Percentiles rank a stretch among this genome's conserved stretches.
Evolutionary conservation across 2,329 filamentous ascomycete genomes (phyloP).

Genomic region (Stagonosporopsis rhizophila): DNA sequence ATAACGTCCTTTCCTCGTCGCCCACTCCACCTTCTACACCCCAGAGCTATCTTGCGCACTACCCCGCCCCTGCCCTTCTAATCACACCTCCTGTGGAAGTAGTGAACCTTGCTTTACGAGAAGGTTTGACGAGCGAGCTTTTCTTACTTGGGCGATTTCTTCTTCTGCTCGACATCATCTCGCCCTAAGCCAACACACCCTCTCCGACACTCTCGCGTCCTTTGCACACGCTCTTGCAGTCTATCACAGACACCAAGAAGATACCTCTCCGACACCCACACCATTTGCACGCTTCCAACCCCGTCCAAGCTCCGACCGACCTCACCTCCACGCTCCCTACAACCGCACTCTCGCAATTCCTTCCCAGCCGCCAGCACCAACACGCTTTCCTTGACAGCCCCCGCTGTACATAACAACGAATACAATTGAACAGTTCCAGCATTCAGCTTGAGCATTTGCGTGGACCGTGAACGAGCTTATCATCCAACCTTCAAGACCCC

Average conservation of each 20-base stretch:
- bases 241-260: constrained; percentile 35
- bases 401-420: constrained; percentile 69
- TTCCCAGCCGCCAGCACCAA: constrained; percentile 67
- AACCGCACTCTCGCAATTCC: constrained; percentile 41
- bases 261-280: constrained; percentile 39
- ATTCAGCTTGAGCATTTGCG: constrained; percentile 35
- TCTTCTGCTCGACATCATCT: constrained; percentile 40
- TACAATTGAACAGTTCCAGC: constrained; percentile 49
- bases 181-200: constrained; percentile 33
- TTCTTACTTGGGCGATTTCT: constrained; percentile 48
- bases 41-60: constrained; percentile 17
- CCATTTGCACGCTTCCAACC: constrained; percentile 44
- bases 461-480: constrained; percentile 43
- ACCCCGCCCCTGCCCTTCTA: constrained; percentile 24
- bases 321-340: constrained; percentile 42
- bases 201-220: constrained; percentile 40
- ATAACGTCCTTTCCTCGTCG: constrained; percentile 27
- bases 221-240: constrained; percentile 42
- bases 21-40: constrained; percentile 23
- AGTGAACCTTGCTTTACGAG: constrained; percentile 33
- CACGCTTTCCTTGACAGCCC: constrained; percentile 90
- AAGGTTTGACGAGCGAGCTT: constrained; percentile 52
- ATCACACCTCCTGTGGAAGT: constrained; percentile 29
- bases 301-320: constrained; percentile 43
- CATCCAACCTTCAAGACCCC: constrained; percentile 29